Conservation (phyloP, 2,329 filamentous ascomycete genomes). For the Epichloe gansuensis region DNA sequence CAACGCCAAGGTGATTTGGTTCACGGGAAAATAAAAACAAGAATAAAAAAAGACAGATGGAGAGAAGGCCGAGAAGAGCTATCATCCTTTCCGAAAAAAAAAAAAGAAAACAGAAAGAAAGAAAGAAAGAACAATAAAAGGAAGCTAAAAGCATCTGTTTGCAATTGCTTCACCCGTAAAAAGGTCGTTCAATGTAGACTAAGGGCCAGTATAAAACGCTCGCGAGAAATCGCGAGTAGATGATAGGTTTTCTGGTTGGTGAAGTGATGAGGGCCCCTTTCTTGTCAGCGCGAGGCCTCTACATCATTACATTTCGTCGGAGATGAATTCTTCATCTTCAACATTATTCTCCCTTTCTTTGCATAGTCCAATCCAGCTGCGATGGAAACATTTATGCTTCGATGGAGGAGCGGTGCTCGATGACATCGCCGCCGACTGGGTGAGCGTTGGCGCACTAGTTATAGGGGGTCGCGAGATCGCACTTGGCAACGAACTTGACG, state of each 20-base stretch:
- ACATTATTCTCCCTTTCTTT: conserved; percentile 22
- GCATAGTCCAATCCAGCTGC: conserved; percentile 30
- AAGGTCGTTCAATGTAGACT: no score
- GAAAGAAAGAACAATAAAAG: no score
- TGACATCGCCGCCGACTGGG: conserved; percentile 16
- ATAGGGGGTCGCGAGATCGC: conserved; percentile 11
- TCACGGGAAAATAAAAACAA: not conserved
- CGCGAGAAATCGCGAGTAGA: no score
- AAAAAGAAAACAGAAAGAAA: no score
- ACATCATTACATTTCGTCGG: conserved; percentile 19
- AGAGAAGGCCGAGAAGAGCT: no score
- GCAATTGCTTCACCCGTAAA: no score
- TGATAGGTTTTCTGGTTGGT: no score
- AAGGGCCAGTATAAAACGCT: no score
- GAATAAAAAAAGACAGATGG: not conserved
- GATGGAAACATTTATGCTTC: conserved; percentile 20
- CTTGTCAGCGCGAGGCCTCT: no score
- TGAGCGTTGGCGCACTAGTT: conserved; percentile 18
- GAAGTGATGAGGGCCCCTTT: no score
- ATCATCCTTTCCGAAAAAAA: no score
- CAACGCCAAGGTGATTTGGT: not conserved
- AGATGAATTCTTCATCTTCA: conserved; percentile 10
- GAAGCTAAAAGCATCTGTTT: no score
- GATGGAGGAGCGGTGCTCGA: conserved; percentile 13
- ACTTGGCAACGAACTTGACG: not conserved